Percentiles rank a stretch among this genome's conserved stretches.
These are phyloP conservation scores for Leccinum fibrillosum DNA, from an alignment of 768 basidiomycete species.

Conservation along the genomic window DNA sequence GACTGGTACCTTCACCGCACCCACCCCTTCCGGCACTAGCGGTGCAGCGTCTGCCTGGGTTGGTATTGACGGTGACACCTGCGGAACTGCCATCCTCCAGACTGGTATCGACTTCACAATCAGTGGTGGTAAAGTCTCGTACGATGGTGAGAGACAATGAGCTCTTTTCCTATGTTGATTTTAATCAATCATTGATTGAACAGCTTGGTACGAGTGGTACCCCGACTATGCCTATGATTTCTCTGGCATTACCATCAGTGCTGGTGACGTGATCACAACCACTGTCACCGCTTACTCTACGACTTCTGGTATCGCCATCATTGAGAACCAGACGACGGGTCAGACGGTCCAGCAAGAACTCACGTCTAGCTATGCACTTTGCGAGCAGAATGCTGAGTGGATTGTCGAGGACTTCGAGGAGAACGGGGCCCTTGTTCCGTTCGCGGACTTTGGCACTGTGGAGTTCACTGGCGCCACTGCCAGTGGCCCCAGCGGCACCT, in stretches of 20 bases:
- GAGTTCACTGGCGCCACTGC: constrained; percentile 12
- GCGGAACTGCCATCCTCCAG: constrained; percentile 9
- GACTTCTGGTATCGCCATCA: constrained; percentile 15
- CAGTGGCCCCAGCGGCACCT: constrained; percentile 2
- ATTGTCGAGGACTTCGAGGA: constrained; percentile 21
- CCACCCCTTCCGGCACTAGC: background rate
- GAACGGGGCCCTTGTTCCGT: constrained; percentile 9
- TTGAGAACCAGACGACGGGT: constrained; percentile 20
- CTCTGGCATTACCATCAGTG: constrained; percentile 8
- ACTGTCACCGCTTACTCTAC: constrained; percentile 19
- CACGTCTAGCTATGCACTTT: constrained; percentile 13
- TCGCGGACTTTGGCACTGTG: constrained; percentile 20
- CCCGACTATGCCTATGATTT: constrained; percentile 14
- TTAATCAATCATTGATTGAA: background rate
- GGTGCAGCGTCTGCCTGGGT: constrained; percentile 13
- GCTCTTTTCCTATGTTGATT: background rate
- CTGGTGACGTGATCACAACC: constrained; percentile 14
- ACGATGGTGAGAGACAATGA: constrained; percentile 3
- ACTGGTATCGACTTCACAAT: constrained; percentile 12
- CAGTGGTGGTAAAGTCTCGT: background rate
- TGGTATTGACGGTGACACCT: constrained; percentile 15
- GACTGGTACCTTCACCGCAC: constrained; percentile 12
- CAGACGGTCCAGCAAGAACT: constrained; percentile 12
- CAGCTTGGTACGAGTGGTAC: constrained; percentile 26
- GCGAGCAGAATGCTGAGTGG: constrained; percentile 21